Base-by-base conservation (phyloP, 1,139 yeast species). In the Candida tropicalis region DNA sequence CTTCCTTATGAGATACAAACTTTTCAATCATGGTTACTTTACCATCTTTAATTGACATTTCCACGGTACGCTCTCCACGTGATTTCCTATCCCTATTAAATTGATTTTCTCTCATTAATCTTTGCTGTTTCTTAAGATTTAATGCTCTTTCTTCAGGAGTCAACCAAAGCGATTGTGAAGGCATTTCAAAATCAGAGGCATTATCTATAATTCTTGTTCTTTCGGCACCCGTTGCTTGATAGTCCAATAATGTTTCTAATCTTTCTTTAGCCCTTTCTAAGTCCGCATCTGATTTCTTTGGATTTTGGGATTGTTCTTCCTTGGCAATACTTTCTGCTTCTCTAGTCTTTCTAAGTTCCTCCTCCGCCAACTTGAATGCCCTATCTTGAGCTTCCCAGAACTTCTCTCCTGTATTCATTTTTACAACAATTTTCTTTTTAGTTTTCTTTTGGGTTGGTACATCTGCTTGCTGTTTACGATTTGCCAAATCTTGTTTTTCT, bases 181-280 rank as follows among this genome's bases (percentile, higher is more conserved):
- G 81, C 38, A 76, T 49, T 40, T 86, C 95, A 59, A 83, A 93
- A 60, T 95, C 99, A 5, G 96, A 82, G 0, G 96, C 97, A 57
- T 89, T 86, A 58, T 95, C 99, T 35, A 95, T 91, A 50, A 95
- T 90, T 55, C 80, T 82, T 0, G 98, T 93, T 59, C 99, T 74
- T 59, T 89, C 95, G 1, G 91, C 90, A 5, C 96, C 87, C 8
- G 93, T 82, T 2, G 80, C 89, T 60, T 95, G 99, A 61, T 83
- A 93, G 48, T 81, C 78, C 38, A 95, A 68, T 39, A 95, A 68
- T 22, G 81, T 84, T 35, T 87, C 86, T 38, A 93, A 68, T 43
- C 91, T 70, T 39, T 79, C 79, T 54, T 87, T 87, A 0, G 98
- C 98, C 41, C 73, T 73, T 3, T 69, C 53, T 24, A 87, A 63